phyloP scores from a whole-genome alignment of 2,329 filamentous ascomycete genomes.

The Aspergillus candidus region DNA sequence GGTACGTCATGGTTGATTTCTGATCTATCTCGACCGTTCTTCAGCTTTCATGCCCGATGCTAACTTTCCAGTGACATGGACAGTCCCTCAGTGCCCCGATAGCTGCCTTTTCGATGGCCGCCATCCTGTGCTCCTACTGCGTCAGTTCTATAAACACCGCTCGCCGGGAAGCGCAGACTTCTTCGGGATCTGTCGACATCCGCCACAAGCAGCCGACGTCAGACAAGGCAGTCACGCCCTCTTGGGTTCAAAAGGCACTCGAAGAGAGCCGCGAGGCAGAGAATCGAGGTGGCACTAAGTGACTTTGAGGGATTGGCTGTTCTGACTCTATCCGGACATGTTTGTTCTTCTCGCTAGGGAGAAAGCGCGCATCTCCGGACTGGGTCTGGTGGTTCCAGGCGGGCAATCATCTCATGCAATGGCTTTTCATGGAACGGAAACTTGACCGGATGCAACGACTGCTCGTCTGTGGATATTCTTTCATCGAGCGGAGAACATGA shows the following conservation, averaged over 20 bases:
- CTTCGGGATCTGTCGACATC: slow-evolving; percentile 27
- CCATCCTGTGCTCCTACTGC: slow-evolving; percentile 55
- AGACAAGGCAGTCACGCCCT: slow-evolving; percentile 32
- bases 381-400: too few species aligned
- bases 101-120: slow-evolving; percentile 59
- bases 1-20: slow-evolving; percentile 11
- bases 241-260: slow-evolving; percentile 30
- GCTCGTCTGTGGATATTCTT: too few species aligned
- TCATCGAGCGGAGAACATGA: too few species aligned
- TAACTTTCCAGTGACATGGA: slow-evolving; percentile 1
- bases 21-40: background rate
- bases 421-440: too few species aligned
- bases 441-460: too few species aligned
- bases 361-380: too few species aligned
- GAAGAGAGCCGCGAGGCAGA: slow-evolving; percentile 25
- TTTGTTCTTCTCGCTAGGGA: too few species aligned
- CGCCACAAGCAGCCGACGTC: slow-evolving; percentile 39
- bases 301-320: background rate
- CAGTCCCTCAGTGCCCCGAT: slow-evolving; percentile 54
- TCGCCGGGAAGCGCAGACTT: slow-evolving; percentile 57
- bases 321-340: too few species aligned
- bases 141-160: slow-evolving; percentile 61
- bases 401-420: too few species aligned
- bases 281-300: slow-evolving; percentile 3
- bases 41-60: background rate